Conservation (phyloP, 306 rosid genomes). For the Gastrolobium villosum region DNA sequence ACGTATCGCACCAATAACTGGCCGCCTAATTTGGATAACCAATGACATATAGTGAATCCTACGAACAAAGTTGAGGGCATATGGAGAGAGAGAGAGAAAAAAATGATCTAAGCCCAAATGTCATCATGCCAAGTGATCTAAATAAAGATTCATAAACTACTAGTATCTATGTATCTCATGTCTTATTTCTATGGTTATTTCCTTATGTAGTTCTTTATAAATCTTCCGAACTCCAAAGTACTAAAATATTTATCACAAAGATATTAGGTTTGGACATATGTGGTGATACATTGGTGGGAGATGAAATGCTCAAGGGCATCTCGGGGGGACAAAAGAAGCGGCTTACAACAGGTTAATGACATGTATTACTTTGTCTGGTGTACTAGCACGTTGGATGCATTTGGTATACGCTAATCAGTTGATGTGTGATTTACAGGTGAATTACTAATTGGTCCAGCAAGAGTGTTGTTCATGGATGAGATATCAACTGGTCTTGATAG, state of each 20-base stretch:
- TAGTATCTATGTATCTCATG: constrained; percentile 1
- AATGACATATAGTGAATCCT: not conserved
- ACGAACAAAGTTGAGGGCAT: not conserved
- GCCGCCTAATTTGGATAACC: constrained; percentile 23
- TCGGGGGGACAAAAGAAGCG: constrained; percentile 99
- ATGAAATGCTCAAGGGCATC: constrained; percentile 99
- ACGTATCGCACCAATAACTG: not conserved
- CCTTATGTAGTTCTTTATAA: constrained; percentile 28
- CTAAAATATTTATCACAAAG: constrained; percentile 83
- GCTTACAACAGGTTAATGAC: constrained; percentile 86
- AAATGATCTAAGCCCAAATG: not conserved
- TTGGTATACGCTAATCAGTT: constrained; percentile 48
- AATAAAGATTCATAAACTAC: constrained; percentile 17
- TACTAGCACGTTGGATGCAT: constrained; percentile 38
- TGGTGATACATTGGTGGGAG: constrained; percentile 98
- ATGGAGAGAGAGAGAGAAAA: not conserved
- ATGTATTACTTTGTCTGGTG: constrained; percentile 37
- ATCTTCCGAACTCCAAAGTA: constrained; percentile 43
- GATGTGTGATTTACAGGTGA: constrained; percentile 75
- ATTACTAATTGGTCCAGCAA: constrained; percentile 92
- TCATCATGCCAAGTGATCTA: constrained; percentile 2
- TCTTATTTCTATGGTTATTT: constrained; percentile 12
- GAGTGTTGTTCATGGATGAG: constrained; percentile 99
- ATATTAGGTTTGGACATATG: constrained; percentile 99
- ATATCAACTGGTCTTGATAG: constrained; percentile 99